phyloP scores from a whole-genome alignment of 73 alveolate genomes.

The Paramecium sonneborni region DNA sequence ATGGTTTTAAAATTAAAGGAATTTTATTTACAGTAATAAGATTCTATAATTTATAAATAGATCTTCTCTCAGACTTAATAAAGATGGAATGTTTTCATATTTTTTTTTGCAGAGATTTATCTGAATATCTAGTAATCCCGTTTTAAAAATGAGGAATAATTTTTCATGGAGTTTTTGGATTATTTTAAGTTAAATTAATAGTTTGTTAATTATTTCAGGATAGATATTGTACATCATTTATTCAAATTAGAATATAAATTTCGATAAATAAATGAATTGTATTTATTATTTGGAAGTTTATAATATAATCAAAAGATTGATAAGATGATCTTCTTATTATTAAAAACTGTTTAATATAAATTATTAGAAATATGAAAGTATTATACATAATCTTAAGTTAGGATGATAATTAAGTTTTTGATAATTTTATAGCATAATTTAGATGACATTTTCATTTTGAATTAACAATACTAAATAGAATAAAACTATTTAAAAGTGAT shows the following conservation, averaged over 20 bases:
- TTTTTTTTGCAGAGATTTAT: neutral
- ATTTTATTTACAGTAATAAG: no score
- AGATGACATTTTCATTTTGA: neutral
- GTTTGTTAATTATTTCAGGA: neutral
- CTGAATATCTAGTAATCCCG: neutral
- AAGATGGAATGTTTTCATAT: no score
- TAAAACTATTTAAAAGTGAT: neutral
- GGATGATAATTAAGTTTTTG: neutral
- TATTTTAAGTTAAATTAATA: no score
- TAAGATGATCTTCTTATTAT: neutral
- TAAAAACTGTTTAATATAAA: neutral
- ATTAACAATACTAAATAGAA: neutral
- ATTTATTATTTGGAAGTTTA: neutral
- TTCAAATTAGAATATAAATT: neutral
- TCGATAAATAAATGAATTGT: neutral
- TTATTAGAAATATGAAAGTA: neutral
- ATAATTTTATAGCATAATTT: neutral
- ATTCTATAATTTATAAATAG: no score
- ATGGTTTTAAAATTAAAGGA: no score
- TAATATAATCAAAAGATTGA: neutral
- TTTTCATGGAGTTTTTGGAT: neutral
- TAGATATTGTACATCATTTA: neutral
- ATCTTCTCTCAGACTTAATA: no score
- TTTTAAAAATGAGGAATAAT: neutral
- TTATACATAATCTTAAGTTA: neutral